Evolutionary conservation across 306 rosid genomes (phyloP).

Genomic region (Pachyrhizus erosus): DNA sequence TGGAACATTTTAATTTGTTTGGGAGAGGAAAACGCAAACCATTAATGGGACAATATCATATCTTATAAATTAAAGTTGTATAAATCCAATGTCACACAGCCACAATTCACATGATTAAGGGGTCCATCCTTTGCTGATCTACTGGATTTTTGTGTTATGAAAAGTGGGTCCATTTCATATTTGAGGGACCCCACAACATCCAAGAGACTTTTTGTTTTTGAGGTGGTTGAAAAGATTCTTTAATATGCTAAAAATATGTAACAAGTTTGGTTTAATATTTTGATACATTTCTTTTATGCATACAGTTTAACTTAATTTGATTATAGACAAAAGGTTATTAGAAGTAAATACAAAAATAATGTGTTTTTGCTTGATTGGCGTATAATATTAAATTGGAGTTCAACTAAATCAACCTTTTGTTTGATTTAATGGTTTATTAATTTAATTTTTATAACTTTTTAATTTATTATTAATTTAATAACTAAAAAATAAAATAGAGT

Average conservation of each 20-base stretch:
- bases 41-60: background rate
- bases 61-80: background rate
- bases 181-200: background rate
- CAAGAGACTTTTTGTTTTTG: background rate
- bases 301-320: no score
- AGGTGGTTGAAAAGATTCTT: background rate
- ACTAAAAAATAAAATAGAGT: no score
- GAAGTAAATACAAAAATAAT: background rate
- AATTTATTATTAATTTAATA: no score
- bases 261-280: no score
- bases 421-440: no score
- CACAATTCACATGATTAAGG: background rate
- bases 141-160: background rate
- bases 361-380: background rate
- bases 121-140: background rate
- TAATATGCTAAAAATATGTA: background rate
- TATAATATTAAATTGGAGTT: background rate
- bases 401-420: background rate
- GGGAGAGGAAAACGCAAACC: slow-evolving; percentile 1
- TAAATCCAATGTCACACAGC: background rate
- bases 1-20: background rate
- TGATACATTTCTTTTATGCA: no score
- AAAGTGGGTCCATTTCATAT: background rate
- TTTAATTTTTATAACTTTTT: no score
- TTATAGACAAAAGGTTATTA: background rate